These are phyloP conservation scores for Paramyrothecium sp. DNA, from an alignment of 2,329 filamentous ascomycete genomes.

Conservation along the genomic window DNA sequence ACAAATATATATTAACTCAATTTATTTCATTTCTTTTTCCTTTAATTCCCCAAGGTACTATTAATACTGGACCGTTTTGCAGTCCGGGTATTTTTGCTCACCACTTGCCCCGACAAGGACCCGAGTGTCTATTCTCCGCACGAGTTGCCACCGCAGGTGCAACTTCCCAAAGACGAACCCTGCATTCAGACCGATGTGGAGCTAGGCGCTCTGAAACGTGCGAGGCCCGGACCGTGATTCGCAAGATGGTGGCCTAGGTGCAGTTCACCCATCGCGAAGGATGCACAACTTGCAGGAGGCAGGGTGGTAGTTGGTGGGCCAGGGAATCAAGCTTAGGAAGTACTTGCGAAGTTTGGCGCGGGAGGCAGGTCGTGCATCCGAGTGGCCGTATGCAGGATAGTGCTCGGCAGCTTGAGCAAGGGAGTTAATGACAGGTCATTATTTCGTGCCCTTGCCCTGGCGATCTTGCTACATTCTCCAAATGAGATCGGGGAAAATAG, in stretches of 20 bases:
- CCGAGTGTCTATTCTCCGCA: not conserved
- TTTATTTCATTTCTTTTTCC: no score
- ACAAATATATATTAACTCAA: no score
- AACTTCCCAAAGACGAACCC: not conserved
- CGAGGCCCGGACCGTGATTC: not conserved
- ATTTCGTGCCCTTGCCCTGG: not conserved
- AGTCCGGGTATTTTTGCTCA: no score
- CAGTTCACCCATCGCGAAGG: not conserved
- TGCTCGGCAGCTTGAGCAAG: not conserved
- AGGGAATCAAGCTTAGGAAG: not conserved
- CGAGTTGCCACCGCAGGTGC: not conserved
- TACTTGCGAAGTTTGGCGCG: not conserved
- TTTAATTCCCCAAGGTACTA: no score
- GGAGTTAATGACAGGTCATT: not conserved
- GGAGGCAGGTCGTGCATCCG: not conserved
- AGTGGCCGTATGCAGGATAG: not conserved
- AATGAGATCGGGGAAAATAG: not conserved
- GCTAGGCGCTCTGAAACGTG: not conserved
- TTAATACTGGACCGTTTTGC: no score
- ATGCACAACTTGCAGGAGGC: not conserved
- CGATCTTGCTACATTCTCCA: constrained; percentile 9
- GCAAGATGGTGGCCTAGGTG: not conserved
- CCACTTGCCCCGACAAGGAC: no score
- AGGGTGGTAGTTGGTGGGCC: not conserved
- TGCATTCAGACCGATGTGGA: not conserved